Evolutionary conservation across 1,139 yeast genomes (phyloP).

Genomic region (Magnusiomyces ingens): DNA sequence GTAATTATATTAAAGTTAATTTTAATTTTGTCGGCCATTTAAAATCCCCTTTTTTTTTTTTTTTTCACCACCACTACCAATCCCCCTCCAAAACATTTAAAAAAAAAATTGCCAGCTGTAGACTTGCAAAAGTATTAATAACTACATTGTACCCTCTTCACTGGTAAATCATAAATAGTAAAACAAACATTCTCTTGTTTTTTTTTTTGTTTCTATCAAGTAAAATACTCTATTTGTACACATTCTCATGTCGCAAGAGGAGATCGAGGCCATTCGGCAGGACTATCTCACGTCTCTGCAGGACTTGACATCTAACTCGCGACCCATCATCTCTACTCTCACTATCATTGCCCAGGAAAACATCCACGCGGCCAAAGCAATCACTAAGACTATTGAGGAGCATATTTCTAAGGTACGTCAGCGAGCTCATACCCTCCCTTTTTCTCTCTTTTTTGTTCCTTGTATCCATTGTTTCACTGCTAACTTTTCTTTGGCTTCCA

Average conservation of each 20-base stretch:
- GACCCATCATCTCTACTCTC: slow-evolving; percentile 79
- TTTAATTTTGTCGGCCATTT: too few relatives aligned
- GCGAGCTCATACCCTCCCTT: neutral
- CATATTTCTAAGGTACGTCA: slow-evolving; percentile 52
- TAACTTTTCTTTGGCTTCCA: slow-evolving; percentile 12
- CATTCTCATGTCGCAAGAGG: slow-evolving; percentile 22
- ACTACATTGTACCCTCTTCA: too few relatives aligned
- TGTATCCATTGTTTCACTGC: neutral
- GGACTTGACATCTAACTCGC: slow-evolving; percentile 79
- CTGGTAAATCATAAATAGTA: too few relatives aligned
- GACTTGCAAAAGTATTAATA: too few relatives aligned
- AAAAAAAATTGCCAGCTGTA: too few relatives aligned
- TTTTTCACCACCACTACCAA: too few relatives aligned
- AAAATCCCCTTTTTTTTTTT: too few relatives aligned
- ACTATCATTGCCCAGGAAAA: slow-evolving; percentile 89
- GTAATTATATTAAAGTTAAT: too few relatives aligned
- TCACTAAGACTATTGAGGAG: slow-evolving; percentile 62
- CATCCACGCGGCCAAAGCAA: slow-evolving; percentile 65
- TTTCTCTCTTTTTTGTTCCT: neutral
- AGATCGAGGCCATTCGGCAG: slow-evolving; percentile 42
- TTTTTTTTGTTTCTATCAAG: too few relatives aligned
- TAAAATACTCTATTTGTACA: too few relatives aligned
- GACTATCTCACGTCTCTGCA: slow-evolving; percentile 63
- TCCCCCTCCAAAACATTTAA: too few relatives aligned
- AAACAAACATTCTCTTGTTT: too few relatives aligned